Conservation (phyloP, 805 yeast genomes). For the Suhomyces faveliae region DNA sequence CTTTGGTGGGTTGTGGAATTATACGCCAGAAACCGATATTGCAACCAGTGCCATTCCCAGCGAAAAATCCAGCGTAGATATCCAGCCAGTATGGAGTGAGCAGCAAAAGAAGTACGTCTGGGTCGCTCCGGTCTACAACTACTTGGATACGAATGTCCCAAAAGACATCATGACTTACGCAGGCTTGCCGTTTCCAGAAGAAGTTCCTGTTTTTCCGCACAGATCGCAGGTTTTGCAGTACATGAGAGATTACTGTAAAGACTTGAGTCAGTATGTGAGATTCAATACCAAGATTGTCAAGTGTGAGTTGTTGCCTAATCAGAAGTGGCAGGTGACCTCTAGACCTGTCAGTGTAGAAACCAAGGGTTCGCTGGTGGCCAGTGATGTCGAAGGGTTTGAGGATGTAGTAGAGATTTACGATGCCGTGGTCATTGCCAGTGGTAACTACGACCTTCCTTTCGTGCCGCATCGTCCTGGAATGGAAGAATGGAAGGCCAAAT, state of each 20-base stretch:
- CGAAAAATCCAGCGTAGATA: constrained; percentile 17
- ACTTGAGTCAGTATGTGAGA: constrained; percentile 40
- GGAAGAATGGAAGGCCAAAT: constrained; percentile 24
- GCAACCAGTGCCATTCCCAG: constrained; percentile 20
- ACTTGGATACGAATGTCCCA: constrained; percentile 69
- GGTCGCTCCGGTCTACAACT: constrained; percentile 55
- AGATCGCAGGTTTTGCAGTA: constrained; percentile 63
- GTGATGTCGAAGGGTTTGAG: constrained; percentile 7
- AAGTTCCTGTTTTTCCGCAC: constrained; percentile 53
- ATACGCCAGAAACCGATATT: constrained; percentile 33
- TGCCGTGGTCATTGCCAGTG: constrained; percentile 39
- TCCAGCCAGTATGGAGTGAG: constrained; percentile 11
- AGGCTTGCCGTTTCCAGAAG: constrained; percentile 47
- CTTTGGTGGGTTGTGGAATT: constrained; percentile 86
- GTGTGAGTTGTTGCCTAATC: constrained; percentile 22
- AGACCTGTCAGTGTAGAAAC: constrained; percentile 30
- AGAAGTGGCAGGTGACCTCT: constrained; percentile 45
- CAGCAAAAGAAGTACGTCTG: constrained; percentile 18
- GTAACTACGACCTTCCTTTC: constrained; percentile 37
- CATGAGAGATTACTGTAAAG: constrained; percentile 51
- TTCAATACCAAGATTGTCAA: constrained; percentile 50
- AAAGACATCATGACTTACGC: constrained; percentile 65
- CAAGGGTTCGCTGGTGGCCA: constrained; percentile 23
- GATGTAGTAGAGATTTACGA: constrained; percentile 28
- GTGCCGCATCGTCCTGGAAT: constrained; percentile 35